Evolutionary conservation across 2,329 filamentous ascomycete genomes (phyloP).

Genomic region (Xylariales sp.): DNA sequence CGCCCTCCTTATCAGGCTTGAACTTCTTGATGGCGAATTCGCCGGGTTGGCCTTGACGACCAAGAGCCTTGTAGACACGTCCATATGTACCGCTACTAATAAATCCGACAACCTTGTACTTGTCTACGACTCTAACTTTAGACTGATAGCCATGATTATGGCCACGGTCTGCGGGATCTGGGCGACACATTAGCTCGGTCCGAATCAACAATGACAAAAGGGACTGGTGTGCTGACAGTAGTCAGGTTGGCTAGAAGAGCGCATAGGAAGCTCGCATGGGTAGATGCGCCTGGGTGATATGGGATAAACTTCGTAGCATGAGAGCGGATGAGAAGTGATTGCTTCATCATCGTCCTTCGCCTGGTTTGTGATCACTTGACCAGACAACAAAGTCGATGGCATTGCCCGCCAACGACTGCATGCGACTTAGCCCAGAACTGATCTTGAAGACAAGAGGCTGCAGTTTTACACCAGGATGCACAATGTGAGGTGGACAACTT

Average conservation of each 20-base stretch:
- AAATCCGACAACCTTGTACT: constrained; percentile 95
- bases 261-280: constrained; percentile 10
- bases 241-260: constrained; percentile 8
- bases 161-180: constrained; percentile 51
- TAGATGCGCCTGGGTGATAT: constrained; percentile 12
- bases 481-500: too few species aligned
- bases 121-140: constrained; percentile 86
- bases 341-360: not conserved
- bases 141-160: constrained; percentile 49
- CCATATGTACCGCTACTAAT: constrained; percentile 98
- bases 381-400: not conserved
- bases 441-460: too few species aligned
- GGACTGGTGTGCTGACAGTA: constrained; percentile 16
- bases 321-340: not conserved
- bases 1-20: constrained; percentile 97
- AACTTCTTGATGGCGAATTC: constrained; percentile 99
- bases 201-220: not conserved
- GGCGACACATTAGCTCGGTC: too few species aligned
- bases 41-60: constrained; percentile 66
- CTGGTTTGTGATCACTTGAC: not conserved
- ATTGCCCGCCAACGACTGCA: too few species aligned
- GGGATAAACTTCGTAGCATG: constrained; percentile 9
- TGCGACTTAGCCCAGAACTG: too few species aligned
- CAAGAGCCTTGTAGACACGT: constrained; percentile 90
- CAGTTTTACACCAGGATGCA: too few species aligned